Base-by-base conservation (phyloP, 2,329 filamentous ascomycete genomes). In the Botrytis fabae region DNA sequence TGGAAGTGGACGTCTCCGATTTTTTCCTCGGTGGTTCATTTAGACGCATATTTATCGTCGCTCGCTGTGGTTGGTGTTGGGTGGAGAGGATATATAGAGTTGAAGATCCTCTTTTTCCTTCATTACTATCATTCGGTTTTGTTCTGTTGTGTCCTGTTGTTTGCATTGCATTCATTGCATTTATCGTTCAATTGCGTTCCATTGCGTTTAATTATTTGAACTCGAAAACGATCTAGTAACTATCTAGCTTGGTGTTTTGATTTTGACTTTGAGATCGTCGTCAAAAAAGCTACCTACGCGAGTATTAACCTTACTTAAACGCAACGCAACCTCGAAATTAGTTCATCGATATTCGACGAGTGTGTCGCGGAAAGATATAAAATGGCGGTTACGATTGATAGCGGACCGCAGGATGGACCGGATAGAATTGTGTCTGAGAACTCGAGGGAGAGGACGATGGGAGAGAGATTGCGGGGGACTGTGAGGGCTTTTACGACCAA, bases 401-500 rank as follows among this genome's bases (percentile, higher is more conserved):
- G 77, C 18, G 79, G 78, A 9, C 78, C 79, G 32, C 73, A 77
- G 62, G 79, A 80, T 75, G 76, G 74, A 9, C 83, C 83, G 40
- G 84, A 86, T 78, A 81, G 78, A 68, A 86, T 86, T 62, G 63
- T 46, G 75, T 83, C 84, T 10, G 82, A 84, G 69, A 80, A 79
- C 12, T 76, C 77, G 25, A 83, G 81, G 0, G 84, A 83, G 78
- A 81, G 81, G 63, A 82, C 81, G 32, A 82, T 84, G 74, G 80
- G 80, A 57, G 82, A 85, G 35, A 83, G 82, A 70, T 75, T 80
- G 48, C 79, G 82, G 71, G 80, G 82, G n/a, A 73, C 84, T 65
- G 78, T 79, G 1, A 84, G 82, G 74, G 83, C 84, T 5, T 84
- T 86, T 74, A 86, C 85, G 0, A 86, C 85, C 20, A 87, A 83